These are phyloP conservation scores for Ceratocystis smalleyi DNA, from an alignment of 2,329 filamentous ascomycete genomes.

Conservation along the genomic window DNA sequence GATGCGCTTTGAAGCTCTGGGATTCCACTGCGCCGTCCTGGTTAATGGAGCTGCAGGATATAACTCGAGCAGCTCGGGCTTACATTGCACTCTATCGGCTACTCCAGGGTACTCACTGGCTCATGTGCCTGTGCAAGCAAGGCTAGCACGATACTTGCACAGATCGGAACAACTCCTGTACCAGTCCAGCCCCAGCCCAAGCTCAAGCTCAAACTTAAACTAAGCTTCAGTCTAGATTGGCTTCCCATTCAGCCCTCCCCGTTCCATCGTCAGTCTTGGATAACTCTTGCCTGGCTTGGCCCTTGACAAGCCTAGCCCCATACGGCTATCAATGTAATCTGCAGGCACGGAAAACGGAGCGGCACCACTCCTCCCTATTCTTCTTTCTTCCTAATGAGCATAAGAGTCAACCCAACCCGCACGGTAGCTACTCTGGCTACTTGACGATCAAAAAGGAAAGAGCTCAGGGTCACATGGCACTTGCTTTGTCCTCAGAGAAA, in stretches of 20 bases:
- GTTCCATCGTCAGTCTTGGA: not conserved
- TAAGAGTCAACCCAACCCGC: not conserved
- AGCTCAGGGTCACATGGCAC: not conserved
- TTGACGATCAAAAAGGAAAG: not conserved
- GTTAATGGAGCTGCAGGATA: not conserved
- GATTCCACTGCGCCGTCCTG: not conserved
- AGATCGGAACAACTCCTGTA: no score
- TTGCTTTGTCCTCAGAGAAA: not conserved
- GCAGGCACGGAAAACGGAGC: not conserved
- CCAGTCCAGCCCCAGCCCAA: not conserved
- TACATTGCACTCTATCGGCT: no score
- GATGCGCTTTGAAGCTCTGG: not conserved
- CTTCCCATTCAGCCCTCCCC: not conserved
- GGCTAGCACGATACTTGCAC: not conserved
- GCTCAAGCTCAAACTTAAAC: not conserved
- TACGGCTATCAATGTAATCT: not conserved
- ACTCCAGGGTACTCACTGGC: no score
- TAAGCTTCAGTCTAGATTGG: not conserved
- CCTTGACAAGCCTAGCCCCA: not conserved
- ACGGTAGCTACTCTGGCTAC: not conserved
- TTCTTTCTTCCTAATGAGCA: not conserved
- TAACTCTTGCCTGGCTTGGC: not conserved
- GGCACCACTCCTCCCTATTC: not conserved
- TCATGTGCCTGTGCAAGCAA: not conserved
- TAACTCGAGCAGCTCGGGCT: not conserved